A percentile compares a stretch with the other conserved stretches of the same genome.
Evolutionary conservation across 108 stramenopile species (phyloP).

Genomic region (Chaetoceros muelleri): DNA sequence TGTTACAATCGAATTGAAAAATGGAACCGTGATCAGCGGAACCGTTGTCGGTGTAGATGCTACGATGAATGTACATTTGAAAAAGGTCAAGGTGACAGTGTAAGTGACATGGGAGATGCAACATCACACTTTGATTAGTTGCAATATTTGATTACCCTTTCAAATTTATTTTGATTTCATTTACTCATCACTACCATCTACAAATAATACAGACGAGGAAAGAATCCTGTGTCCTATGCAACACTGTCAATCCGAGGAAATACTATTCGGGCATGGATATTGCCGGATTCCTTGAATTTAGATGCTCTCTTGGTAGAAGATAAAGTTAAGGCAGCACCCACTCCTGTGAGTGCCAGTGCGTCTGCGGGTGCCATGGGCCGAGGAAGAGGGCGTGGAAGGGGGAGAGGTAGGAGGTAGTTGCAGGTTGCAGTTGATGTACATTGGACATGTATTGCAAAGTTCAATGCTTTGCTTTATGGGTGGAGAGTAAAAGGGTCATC

Average conservation of each 20-base stretch:
- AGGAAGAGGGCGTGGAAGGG: slow-evolving; percentile 45
- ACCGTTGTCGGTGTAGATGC: slow-evolving; percentile 96
- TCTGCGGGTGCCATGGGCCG: slow-evolving; percentile 27
- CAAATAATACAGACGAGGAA: slow-evolving; percentile 79
- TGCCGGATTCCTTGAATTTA: slow-evolving; percentile 96
- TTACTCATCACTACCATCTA: background rate
- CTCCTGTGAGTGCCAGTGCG: slow-evolving; percentile 14
- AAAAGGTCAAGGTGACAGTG: slow-evolving; percentile 93
- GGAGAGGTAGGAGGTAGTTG: slow-evolving; percentile 39
- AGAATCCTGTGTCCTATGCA: slow-evolving; percentile 85
- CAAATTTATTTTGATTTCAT: background rate
- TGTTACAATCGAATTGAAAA: slow-evolving; percentile 98
- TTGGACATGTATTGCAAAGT: no score
- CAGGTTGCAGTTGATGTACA: background rate
- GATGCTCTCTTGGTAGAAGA: slow-evolving; percentile 96
- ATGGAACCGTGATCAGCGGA: slow-evolving; percentile 95
- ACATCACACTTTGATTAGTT: no score
- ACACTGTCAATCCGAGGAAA: slow-evolving; percentile 90
- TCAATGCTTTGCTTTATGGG: background rate
- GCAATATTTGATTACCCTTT: slow-evolving; percentile 1
- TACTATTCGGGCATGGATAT: slow-evolving; percentile 88
- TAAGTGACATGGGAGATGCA: slow-evolving; percentile 23
- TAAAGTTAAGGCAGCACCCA: slow-evolving; percentile 67
- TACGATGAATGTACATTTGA: slow-evolving; percentile 97
- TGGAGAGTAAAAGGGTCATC: background rate